Evolutionary conservation across 2,329 filamentous ascomycete genomes (phyloP).

Genomic region (Phoma herbarum): DNA sequence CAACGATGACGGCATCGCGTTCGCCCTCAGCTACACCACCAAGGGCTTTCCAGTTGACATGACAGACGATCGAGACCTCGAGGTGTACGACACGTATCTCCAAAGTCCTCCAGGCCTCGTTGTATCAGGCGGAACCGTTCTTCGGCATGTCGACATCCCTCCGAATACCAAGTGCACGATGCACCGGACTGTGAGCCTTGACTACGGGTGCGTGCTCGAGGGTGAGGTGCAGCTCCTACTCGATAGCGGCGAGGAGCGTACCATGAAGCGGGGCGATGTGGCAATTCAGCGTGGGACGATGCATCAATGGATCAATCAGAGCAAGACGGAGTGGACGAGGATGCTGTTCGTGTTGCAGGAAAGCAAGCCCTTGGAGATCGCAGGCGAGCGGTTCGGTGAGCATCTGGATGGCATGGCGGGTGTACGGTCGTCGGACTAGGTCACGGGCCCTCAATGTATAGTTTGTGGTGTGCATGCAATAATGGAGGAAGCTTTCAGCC

Average conservation of each 20-base stretch:
- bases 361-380: slow-evolving; percentile 46
- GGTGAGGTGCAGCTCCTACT: slow-evolving; percentile 51
- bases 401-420: slow-evolving; percentile 49
- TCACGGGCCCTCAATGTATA: neutral
- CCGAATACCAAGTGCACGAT: slow-evolving; percentile 49
- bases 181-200: slow-evolving; percentile 53
- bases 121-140: slow-evolving; percentile 58
- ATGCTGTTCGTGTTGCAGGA: slow-evolving; percentile 52
- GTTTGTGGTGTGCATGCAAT: neutral
- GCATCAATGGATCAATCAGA: slow-evolving; percentile 52
- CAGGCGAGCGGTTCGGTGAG: slow-evolving; percentile 45
- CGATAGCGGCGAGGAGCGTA: slow-evolving; percentile 50
- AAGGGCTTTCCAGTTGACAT: slow-evolving; percentile 59
- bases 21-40: slow-evolving; percentile 61
- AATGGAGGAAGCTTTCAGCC: neutral
- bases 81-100: slow-evolving; percentile 57
- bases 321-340: slow-evolving; percentile 45
- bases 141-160: slow-evolving; percentile 53
- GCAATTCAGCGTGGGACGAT: slow-evolving; percentile 53
- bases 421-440: slow-evolving; percentile 47
- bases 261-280: slow-evolving; percentile 51
- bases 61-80: slow-evolving; percentile 57
- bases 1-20: slow-evolving; percentile 57
- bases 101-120: slow-evolving; percentile 59
- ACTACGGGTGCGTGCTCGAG: slow-evolving; percentile 53